Base-by-base conservation (phyloP, 257 asterid genomes). In the Jacaranda copaia region DNA sequence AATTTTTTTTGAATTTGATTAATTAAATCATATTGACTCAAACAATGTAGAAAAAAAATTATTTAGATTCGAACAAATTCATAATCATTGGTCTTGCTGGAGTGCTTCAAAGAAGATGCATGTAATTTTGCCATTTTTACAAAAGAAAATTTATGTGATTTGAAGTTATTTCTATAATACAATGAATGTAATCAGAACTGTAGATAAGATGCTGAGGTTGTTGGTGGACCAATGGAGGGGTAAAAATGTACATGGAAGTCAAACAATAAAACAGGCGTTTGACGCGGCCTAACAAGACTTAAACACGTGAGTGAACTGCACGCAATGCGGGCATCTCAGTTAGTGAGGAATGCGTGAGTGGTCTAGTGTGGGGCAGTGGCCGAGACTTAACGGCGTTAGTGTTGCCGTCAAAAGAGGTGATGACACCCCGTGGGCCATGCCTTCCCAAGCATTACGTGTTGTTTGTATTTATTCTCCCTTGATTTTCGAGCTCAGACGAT, bases 241-340 rank as follows among this genome's bases (percentile, higher is more conserved):
- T 46, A 62, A 71, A 69, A 46, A 20, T 52, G 67, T 55, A 16
- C 38, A 38, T 52, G 64, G 64, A 38, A 56, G 76, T 57, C 76
- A 72, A 71, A 73, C 77, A 46, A 60, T 14, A 8, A 59, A 73
- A 59, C 46, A 46, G 78, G 70, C 77, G 68, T 42, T 52, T 43
- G 59, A 73, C 59, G 77, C 77, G 77, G 77, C 48, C 60, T 73
- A 63, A 45, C 75, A 58, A 64, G 46, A 46, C 62, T n/a, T 10
- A 7, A 63, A 72, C 77, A 78, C 77, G 81, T 70, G 77, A 52
- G 59, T 62, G 25, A 46, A n/a, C 77, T 39, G 73, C 77, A 49
- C 42, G 6, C 25, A 32, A 25, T 1, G 53, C 15, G 43, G 57
- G 72, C 39, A 9, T 16, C 11, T 53, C 43, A 43, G 32, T 46